A percentile compares a stretch with the other conserved stretches of the same genome.
phyloP scores from a whole-genome alignment of 1,284 basidiomycete species.

The Leccinum subatratum region DNA sequence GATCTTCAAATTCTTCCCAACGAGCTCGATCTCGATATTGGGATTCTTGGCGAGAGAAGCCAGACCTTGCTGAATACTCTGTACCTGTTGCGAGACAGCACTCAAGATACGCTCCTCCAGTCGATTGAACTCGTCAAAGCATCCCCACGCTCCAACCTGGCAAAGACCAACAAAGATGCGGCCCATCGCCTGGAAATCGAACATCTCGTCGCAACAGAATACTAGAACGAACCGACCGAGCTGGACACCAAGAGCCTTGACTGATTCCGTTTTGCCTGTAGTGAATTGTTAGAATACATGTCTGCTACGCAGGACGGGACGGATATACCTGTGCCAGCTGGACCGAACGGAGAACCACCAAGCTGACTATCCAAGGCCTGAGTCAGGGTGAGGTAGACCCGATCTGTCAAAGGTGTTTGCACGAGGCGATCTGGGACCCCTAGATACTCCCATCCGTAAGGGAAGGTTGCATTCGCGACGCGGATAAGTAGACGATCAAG shows the following conservation, averaged over 20 bases:
- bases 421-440: conserved; percentile 90
- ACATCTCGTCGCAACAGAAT: conserved; percentile 99
- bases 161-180: conserved; percentile 98
- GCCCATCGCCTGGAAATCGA: conserved; percentile 99
- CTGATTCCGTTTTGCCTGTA: conserved; percentile 95
- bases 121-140: conserved; percentile 98
- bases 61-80: conserved; percentile 96
- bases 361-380: conserved; percentile 94
- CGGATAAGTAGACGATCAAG: conserved; percentile 77
- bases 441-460: conserved; percentile 59
- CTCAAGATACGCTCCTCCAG: conserved; percentile 96
- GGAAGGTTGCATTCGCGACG: conserved; percentile 90
- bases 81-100: conserved; percentile 98
- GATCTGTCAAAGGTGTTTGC: conserved; percentile 97
- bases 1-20: conserved; percentile 90
- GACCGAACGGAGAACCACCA: conserved; percentile 96
- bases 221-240: conserved; percentile 97
- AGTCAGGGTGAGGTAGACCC: conserved; percentile 94
- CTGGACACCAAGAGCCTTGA: conserved; percentile 97
- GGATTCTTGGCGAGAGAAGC: conserved; percentile 76
- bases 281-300: conserved; percentile 9
- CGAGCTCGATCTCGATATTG: conserved; percentile 88
- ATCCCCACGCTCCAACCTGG: conserved; percentile 99
- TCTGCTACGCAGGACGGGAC: background rate
- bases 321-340: conserved; percentile 87